These are phyloP conservation scores for Leishmania arabica DNA, from an alignment of 208 protist genomes.

Conservation along the genomic window DNA sequence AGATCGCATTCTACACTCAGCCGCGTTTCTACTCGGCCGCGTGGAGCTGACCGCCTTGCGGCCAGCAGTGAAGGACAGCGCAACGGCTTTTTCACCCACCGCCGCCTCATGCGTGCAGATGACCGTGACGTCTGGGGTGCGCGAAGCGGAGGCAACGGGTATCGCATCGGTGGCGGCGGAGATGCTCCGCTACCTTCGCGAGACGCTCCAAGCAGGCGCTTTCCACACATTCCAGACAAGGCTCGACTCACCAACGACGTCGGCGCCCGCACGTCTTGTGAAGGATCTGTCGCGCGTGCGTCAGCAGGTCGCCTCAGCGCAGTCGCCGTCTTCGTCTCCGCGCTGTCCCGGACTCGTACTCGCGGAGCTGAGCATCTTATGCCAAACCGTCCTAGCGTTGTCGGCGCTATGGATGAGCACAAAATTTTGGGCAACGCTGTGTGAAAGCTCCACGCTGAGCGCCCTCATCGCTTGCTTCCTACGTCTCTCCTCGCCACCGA, in stretches of 20 bases:
- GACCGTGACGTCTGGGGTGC: background rate
- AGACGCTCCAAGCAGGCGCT: background rate
- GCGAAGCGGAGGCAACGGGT: background rate
- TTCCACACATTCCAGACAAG: background rate
- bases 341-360: background rate
- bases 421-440: constrained; percentile 23
- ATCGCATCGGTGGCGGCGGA: background rate
- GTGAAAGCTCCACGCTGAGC: constrained; percentile 5
- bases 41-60: constrained; percentile 4
- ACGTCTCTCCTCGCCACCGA: background rate
- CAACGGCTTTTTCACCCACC: background rate
- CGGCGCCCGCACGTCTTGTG: background rate
- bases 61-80: background rate
- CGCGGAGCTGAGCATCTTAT: background rate
- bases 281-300: background rate
- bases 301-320: too few relatives aligned
- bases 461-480: background rate
- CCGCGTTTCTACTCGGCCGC: background rate
- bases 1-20: constrained; percentile 1
- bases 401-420: constrained; percentile 32
- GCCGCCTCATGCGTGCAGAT: background rate
- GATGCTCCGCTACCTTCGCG: background rate
- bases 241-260: background rate
- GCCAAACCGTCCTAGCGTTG: constrained; percentile 9
- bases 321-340: background rate